A percentile compares a stretch with the other conserved stretches of the same genome.
phyloP scores from a whole-genome alignment of 2,329 filamentous ascomycete species.

The Botrytis fabae region DNA sequence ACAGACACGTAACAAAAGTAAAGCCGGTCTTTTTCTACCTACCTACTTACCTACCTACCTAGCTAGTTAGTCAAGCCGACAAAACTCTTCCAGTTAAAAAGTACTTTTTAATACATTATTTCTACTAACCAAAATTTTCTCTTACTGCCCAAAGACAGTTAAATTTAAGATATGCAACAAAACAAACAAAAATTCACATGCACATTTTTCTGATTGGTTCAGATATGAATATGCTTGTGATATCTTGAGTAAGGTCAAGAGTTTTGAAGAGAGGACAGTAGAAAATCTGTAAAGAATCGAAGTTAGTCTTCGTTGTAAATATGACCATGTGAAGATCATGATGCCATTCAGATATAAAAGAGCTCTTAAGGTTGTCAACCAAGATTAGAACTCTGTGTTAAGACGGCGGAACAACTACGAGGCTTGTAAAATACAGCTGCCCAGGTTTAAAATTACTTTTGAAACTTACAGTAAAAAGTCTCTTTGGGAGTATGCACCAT shows the following conservation, averaged over 20 bases:
- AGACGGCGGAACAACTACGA: not conserved
- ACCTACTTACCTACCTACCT: not conserved
- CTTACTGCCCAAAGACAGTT: not conserved
- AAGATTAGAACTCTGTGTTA: too few relatives aligned
- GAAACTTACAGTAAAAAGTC: not conserved
- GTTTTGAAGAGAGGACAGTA: not conserved
- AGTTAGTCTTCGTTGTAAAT: not conserved
- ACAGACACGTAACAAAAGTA: not conserved
- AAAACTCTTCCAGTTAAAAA: not conserved
- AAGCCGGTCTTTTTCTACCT: not conserved
- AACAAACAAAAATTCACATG: not conserved
- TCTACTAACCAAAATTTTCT: not conserved
- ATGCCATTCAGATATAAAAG: too few relatives aligned
- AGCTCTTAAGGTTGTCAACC: too few relatives aligned
- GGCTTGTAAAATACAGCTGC: rapidly evolving
- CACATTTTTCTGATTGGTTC: not conserved
- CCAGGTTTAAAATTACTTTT: not conserved
- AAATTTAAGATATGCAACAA: not conserved
- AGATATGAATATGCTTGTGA: not conserved
- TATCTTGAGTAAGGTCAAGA: not conserved
- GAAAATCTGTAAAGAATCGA: not conserved
- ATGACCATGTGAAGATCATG: not conserved
- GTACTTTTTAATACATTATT: not conserved
- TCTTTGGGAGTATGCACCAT: not conserved
- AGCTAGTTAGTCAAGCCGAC: not conserved